Base-by-base conservation (phyloP, 805 yeast genomes). In the Saturnispora quitensis region DNA sequence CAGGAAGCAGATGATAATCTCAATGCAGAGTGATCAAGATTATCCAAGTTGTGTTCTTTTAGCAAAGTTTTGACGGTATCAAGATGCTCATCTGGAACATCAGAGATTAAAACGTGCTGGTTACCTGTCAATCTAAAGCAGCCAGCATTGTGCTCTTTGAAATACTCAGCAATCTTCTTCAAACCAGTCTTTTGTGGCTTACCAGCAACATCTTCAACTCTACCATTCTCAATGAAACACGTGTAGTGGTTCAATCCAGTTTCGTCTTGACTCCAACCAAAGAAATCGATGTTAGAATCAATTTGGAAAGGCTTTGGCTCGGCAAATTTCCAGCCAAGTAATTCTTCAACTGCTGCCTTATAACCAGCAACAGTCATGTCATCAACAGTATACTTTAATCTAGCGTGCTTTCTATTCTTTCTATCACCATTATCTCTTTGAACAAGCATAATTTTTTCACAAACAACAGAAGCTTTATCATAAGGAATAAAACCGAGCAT, bases 351-450 rank as follows among this genome's bases (percentile, higher is more conserved):
- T 68, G 83, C 84, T 38, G 70, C 62, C 68, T 82, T 84, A 78
- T 82, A 91, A 25, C 75, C 86, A 7, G 86, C 96, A 50, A 86
- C 84, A n/a, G 95, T 91, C 79, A 91, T 72, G 62, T 88, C 95
- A 71, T 91, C 98, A 62, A 91, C 81, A 33, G 98, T 91, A 70
- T 91, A 91, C 84, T 91, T 91, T 73, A 91, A 81, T 73, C 98
- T 84, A 43, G 98, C 98, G 64, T 91, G 97, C 72, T 91, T 91
- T 77, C 98, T 87, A 76, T 91, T 89, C 64, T 81, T 80, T 73
- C 98, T 86, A 70, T 90, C 96, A 73, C 98, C 98, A 63, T 78
- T 71, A 67, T 91, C 98, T 69, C 97, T 82, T 75, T 91, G 98
- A 40, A 91, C 90, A 58, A 89, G 73, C 93, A 91, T 84, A 59